Conservation (phyloP, 2,329 filamentous ascomycete species). For the Talaromyces sp. region DNA sequence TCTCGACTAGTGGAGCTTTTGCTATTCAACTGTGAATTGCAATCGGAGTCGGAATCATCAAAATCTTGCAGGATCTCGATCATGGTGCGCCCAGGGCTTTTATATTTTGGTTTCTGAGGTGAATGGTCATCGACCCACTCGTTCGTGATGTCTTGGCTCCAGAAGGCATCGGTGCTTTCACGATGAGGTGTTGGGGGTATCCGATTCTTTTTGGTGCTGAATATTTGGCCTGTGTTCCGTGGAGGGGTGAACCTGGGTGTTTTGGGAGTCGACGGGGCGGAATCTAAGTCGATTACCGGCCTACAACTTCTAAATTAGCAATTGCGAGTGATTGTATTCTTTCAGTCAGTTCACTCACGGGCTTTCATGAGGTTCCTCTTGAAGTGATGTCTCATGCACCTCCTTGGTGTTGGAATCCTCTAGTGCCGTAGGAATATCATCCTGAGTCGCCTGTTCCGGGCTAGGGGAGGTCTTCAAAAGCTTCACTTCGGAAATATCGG, state of each 20-base stretch:
- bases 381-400: constrained; percentile 20
- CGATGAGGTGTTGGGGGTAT: constrained; percentile 56
- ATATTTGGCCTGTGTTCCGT: constrained; percentile 43
- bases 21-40: constrained; percentile 18
- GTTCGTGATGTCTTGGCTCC: constrained; percentile 55
- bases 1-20: too few species aligned
- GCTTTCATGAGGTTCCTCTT: constrained; percentile 20
- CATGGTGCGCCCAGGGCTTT: constrained; percentile 15
- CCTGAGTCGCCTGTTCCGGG: constrained; percentile 22
- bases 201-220: constrained; percentile 49
- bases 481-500: constrained; percentile 16
- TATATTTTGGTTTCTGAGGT: constrained; percentile 46
- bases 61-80: constrained; percentile 34
- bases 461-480: constrained; percentile 19
- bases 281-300: constrained; percentile 9
- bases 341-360: constrained; percentile 17
- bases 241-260: constrained; percentile 51
- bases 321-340: background rate
- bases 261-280: constrained; percentile 15
- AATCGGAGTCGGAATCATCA: constrained; percentile 41
- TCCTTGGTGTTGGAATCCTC: constrained; percentile 17
- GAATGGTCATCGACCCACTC: constrained; percentile 59
- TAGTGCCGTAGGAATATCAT: constrained; percentile 27
- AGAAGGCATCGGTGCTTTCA: constrained; percentile 57
- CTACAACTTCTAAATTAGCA: constrained; percentile 14